Base-by-base conservation (phyloP, 2,329 filamentous ascomycete genomes). In the Venturia nashicola region DNA sequence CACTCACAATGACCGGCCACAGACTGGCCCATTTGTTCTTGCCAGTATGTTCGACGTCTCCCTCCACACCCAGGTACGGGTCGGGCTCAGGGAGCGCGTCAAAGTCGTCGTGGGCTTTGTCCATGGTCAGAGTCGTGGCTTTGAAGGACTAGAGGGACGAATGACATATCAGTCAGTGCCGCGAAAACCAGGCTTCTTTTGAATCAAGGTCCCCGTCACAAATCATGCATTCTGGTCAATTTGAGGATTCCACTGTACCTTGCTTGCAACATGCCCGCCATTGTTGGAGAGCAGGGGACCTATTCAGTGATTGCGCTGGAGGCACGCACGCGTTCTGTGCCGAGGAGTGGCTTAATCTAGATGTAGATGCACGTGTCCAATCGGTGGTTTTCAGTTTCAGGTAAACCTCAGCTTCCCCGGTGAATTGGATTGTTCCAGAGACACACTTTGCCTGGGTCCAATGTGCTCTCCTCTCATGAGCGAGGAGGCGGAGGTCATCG, bases 1-100 rank as follows among this genome's bases (percentile, higher is more conserved):
- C 27, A 54, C 62, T 39, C 5, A 54, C 63, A 59, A 65, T 55
- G 9, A 65, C 63, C 1, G 63, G 63, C 59, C 59, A 62, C 4
- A 62, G 42, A n/a, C 63, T 23, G 16, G 42, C 42, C 60, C 60
- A 65, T 36, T 48, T 23, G 59, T 36, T 63, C 63, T 64, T 65
- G 63, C 43, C 36, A n/a, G 63, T 54, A 20, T 63, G n/a, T 18
- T 57, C 61, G 36, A 63, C 9, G 5, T 36, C 51, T 12, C 39
- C 51, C 7, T 27, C 16, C 18, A 36, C 32, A 16, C 14, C 32
- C 5, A 14, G 3, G 27, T 57, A 57, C 11, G 51, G 27, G n/a
- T 57, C 27, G 14, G 27, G 36, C 27, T 32, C 32, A 8, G 27
- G 14, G 8, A 36, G 27, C 32, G 51, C 14, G 2, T 57, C 51